phyloP scores from a whole-genome alignment of 73 alveolate species.

The Paraurostyla sp. region DNA sequence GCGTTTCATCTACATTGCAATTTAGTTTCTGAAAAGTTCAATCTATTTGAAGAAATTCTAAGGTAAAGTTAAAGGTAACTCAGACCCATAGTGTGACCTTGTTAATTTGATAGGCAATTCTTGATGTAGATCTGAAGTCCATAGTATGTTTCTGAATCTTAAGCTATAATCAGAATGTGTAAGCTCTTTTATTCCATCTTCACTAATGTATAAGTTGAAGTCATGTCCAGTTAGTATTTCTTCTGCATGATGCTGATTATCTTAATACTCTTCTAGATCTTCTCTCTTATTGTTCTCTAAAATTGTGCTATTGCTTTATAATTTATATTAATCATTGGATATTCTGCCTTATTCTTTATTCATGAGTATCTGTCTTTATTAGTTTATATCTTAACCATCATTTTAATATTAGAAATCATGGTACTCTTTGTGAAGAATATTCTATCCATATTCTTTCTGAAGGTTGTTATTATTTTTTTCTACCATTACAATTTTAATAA shows the following conservation, averaged over 20 bases:
- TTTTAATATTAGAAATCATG: too few species aligned
- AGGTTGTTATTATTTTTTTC: too few species aligned
- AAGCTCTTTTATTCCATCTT: constrained; percentile 10
- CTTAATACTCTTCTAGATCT: neutral
- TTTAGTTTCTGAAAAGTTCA: neutral
- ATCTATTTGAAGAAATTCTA: neutral
- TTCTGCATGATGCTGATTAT: neutral
- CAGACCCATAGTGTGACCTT: constrained; percentile 19
- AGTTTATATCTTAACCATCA: too few species aligned
- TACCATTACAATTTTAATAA: too few species aligned
- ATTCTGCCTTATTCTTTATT: too few species aligned
- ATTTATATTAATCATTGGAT: too few species aligned
- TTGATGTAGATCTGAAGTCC: constrained; percentile 28
- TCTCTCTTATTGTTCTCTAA: too few species aligned
- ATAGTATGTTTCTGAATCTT: neutral
- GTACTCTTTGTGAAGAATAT: too few species aligned
- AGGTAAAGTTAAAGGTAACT: constrained; percentile 15
- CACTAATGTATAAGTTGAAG: constrained; percentile 8
- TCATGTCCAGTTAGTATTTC: neutral
- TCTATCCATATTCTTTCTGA: too few species aligned
- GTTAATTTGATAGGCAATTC: constrained; percentile 35
- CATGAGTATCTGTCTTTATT: too few species aligned
- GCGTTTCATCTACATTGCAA: neutral
- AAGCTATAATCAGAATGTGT: neutral
- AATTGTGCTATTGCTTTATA: too few species aligned